Percentiles rank a stretch among this genome's conserved stretches.
phyloP scores from a whole-genome alignment of 257 asterid species.

The Salvia miltiorrhiza region DNA sequence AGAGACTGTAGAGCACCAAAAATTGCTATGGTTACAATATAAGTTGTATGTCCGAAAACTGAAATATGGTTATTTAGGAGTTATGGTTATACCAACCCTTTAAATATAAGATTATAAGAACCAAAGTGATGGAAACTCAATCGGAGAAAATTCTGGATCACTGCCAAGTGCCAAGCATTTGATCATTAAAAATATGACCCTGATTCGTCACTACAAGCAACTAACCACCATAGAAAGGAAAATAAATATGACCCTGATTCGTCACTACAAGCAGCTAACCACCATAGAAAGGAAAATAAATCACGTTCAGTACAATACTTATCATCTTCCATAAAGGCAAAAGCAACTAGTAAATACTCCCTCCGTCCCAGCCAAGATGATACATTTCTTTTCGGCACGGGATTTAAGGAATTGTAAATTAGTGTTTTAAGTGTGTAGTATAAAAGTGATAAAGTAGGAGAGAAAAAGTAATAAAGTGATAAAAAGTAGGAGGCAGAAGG shows the following conservation, averaged over 20 bases:
- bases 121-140: background rate
- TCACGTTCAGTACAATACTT: conserved; percentile 1
- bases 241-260: too few relatives aligned
- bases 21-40: background rate
- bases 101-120: background rate
- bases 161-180: background rate
- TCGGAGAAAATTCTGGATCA: background rate
- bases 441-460: too few relatives aligned
- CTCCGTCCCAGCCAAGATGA: too few relatives aligned
- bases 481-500: too few relatives aligned
- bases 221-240: conserved; percentile 7
- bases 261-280: background rate
- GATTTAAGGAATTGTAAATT: too few relatives aligned
- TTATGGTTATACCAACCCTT: conserved; percentile 1
- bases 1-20: background rate
- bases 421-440: too few relatives aligned
- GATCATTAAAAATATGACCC: background rate
- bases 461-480: too few relatives aligned
- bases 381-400: too few relatives aligned
- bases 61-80: background rate
- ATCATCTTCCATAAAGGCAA: background rate
- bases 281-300: conserved; percentile 9
- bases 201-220: background rate
- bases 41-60: background rate
- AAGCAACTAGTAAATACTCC: too few relatives aligned